These are phyloP conservation scores for Mycena filopes DNA, from an alignment of 768 basidiomycete species.

Conservation along the genomic window DNA sequence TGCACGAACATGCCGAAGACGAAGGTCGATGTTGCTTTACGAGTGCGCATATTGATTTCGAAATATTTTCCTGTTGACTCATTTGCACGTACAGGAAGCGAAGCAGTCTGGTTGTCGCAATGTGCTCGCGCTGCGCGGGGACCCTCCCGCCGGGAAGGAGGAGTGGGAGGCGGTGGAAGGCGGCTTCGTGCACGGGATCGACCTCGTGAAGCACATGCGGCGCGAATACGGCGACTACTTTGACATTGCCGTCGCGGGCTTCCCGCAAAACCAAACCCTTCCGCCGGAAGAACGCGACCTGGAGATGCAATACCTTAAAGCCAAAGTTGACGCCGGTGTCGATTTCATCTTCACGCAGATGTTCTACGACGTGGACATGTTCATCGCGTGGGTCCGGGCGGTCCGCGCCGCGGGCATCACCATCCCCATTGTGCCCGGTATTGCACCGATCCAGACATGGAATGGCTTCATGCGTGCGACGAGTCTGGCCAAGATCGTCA, in stretches of 20 bases:
- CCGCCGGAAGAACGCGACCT: constrained; percentile 77
- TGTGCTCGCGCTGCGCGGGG: constrained; percentile 92
- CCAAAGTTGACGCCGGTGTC: constrained; percentile 91
- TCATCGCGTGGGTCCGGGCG: constrained; percentile 89
- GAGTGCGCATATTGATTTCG: constrained; percentile 62
- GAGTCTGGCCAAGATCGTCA: constrained; percentile 77
- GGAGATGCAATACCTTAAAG: constrained; percentile 89
- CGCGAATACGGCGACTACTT: constrained; percentile 89
- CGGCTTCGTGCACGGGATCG: constrained; percentile 90
- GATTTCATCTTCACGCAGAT: constrained; percentile 98
- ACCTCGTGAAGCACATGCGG: constrained; percentile 92
- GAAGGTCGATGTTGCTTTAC: constrained; percentile 92
- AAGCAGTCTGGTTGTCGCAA: constrained; percentile 91
- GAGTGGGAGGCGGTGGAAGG: constrained; percentile 94
- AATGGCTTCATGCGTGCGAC: constrained; percentile 92
- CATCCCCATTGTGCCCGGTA: constrained; percentile 91
- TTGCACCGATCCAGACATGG: constrained; percentile 96
- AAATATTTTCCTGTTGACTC: constrained; percentile 15
- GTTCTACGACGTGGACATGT: constrained; percentile 95
- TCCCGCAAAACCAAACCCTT: constrained; percentile 84
- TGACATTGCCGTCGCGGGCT: constrained; percentile 94
- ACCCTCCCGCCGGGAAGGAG: constrained; percentile 88
- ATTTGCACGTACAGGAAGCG: constrained; percentile 70
- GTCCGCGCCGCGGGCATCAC: constrained; percentile 89
- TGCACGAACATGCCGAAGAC: constrained; percentile 99